Evolutionary conservation across 2,329 filamentous ascomycete species (phyloP).

Genomic region (Verticillium albo-atrum): DNA sequence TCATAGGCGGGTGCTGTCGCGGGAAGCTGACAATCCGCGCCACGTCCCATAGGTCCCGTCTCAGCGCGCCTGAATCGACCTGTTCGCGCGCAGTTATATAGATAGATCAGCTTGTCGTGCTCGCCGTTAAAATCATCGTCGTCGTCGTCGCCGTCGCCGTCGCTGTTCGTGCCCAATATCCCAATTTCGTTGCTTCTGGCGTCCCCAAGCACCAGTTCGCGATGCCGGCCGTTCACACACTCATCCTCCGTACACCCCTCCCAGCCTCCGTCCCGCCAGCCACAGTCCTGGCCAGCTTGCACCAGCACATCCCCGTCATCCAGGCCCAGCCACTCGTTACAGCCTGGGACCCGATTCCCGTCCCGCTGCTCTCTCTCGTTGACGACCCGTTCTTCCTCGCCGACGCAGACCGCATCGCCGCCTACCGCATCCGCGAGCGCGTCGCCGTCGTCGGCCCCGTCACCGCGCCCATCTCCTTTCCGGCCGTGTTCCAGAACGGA

Average conservation of each 20-base stretch:
- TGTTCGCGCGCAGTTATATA: neutral
- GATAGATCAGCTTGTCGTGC: too few species aligned
- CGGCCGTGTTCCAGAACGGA: slow-evolving; percentile 38
- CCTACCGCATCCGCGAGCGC: slow-evolving; percentile 24
- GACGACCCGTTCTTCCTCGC: slow-evolving; percentile 37
- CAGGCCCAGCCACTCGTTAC: slow-evolving; percentile 31
- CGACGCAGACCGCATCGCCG: slow-evolving; percentile 25
- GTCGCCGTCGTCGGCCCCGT: slow-evolving; percentile 32
- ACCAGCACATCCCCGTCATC: slow-evolving; percentile 36
- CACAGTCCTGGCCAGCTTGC: slow-evolving; percentile 32
- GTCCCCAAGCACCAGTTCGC: slow-evolving; percentile 3
- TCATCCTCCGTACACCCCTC: slow-evolving; percentile 36
- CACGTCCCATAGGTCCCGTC: neutral
- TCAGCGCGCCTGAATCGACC: neutral
- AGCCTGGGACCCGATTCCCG: slow-evolving; percentile 27
- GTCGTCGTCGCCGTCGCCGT: neutral
- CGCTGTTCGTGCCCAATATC: neutral
- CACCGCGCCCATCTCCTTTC: slow-evolving; percentile 33
- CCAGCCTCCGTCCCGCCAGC: slow-evolving; percentile 31
- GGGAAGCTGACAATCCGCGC: neutral
- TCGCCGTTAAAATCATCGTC: too few species aligned
- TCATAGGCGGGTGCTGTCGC: neutral
- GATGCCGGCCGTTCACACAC: slow-evolving; percentile 20
- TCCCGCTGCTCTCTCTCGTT: slow-evolving; percentile 25
- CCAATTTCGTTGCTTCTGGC: too few species aligned